phyloP scores from a whole-genome alignment of 495 filamentous ascomycete genomes.

The Neurospora africana region DNA sequence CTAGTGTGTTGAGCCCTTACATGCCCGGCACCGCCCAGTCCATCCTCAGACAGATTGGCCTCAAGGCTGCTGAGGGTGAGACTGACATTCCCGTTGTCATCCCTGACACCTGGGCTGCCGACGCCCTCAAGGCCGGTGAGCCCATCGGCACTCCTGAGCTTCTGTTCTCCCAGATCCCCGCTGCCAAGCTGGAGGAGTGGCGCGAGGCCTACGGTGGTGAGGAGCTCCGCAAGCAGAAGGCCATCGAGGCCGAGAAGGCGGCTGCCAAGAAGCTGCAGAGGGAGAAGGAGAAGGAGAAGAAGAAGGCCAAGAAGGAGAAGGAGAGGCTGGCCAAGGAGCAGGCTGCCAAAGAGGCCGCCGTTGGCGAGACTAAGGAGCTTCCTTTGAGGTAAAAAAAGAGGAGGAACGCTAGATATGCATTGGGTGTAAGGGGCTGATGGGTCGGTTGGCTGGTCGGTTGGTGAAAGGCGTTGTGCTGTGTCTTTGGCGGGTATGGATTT shows the following conservation, averaged over 20 bases:
- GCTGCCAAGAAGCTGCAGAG: constrained; percentile 17
- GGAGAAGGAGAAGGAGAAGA: constrained; percentile 20
- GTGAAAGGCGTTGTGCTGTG: not conserved
- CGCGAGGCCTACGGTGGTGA: constrained; percentile 68
- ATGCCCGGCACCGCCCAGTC: constrained; percentile 69
- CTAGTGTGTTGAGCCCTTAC: constrained; percentile 67
- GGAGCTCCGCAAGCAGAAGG: constrained; percentile 34
- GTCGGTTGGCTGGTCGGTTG: not conserved
- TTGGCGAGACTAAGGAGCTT: not conserved
- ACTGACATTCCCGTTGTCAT: constrained; percentile 47
- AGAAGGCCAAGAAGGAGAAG: constrained; percentile 23
- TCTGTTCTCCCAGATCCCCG: constrained; percentile 54
- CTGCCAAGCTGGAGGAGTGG: constrained; percentile 68
- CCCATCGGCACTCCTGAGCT: constrained; percentile 72
- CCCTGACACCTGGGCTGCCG: constrained; percentile 57
- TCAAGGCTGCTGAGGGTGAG: constrained; percentile 8
- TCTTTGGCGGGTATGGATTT: not conserved
- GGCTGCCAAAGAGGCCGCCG: constrained; percentile 13
- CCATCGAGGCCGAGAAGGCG: constrained; percentile 16
- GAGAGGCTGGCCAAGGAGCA: constrained; percentile 19
- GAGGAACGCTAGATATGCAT: not conserved
- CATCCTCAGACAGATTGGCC: constrained; percentile 64
- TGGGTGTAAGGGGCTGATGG: not conserved
- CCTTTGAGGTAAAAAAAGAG: not conserved
- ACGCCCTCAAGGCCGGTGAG: constrained; percentile 58